Conservation (phyloP, 163 green algal species). For the Scenedesmus sp. region DNA sequence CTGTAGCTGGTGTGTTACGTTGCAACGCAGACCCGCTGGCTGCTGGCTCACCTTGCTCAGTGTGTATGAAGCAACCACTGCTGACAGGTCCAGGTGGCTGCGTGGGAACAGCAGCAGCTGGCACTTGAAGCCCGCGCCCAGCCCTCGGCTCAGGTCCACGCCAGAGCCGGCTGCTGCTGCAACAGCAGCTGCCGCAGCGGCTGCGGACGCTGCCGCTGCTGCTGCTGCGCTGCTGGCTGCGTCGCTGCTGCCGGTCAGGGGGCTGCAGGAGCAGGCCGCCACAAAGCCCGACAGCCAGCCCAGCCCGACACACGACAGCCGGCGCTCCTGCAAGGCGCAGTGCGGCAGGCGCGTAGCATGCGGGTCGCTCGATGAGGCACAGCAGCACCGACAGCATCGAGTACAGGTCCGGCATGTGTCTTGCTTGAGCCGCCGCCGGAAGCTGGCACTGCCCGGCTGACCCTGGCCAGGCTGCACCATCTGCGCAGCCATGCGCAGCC, state of each 20-base stretch:
- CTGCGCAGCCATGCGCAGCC: too few relatives aligned
- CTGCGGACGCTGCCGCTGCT: constrained; percentile 40
- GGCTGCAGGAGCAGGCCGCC: constrained; percentile 58
- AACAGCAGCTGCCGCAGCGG: constrained; percentile 16
- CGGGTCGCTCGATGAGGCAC: neutral
- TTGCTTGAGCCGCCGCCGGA: too few relatives aligned
- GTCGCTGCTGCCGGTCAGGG: neutral
- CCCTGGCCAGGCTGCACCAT: neutral
- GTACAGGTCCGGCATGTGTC: too few relatives aligned
- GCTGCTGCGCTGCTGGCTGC: constrained; percentile 25
- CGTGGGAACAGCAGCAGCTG: constrained; percentile 87
- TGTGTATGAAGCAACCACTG: constrained; percentile 68
- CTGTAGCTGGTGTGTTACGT: neutral
- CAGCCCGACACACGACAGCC: constrained; percentile 56
- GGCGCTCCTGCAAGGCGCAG: constrained; percentile 35
- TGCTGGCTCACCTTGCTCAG: constrained; percentile 57
- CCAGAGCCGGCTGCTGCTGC: constrained; percentile 36
- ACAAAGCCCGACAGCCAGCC: constrained; percentile 66
- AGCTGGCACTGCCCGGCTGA: too few relatives aligned
- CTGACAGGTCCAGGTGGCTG: constrained; percentile 86
- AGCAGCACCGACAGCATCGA: neutral
- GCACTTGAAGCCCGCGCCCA: constrained; percentile 50
- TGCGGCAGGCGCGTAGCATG: neutral
- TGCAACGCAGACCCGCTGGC: neutral
- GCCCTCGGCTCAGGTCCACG: constrained; percentile 9